Conservation (phyloP, 129 eudicot species). For the Ambrosia trifida region DNA sequence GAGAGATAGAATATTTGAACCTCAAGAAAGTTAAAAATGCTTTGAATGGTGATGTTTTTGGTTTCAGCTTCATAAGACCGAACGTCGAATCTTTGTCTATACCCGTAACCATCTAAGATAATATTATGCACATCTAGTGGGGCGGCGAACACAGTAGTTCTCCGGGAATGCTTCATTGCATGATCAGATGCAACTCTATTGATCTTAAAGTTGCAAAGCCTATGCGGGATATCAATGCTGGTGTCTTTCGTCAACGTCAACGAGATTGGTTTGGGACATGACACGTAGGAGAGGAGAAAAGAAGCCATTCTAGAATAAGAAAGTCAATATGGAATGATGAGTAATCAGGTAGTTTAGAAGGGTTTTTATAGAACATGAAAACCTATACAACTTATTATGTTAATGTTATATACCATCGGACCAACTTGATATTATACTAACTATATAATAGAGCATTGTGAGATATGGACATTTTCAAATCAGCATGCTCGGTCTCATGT, state of each 20-base stretch:
- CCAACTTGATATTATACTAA: too few relatives aligned
- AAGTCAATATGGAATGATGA: slow-evolving; percentile 27
- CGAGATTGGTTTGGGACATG: slow-evolving; percentile 23
- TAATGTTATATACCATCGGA: too few relatives aligned
- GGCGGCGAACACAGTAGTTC: slow-evolving; percentile 19
- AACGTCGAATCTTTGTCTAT: slow-evolving; percentile 59
- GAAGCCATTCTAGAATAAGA: slow-evolving; percentile 24
- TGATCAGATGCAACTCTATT: slow-evolving; percentile 26
- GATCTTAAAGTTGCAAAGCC: slow-evolving; percentile 24
- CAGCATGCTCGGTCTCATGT: too few relatives aligned
- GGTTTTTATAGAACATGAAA: slow-evolving; percentile 28
- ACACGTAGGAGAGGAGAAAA: slow-evolving; percentile 23
- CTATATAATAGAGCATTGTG: too few relatives aligned
- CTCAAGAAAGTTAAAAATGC: slow-evolving; percentile 65
- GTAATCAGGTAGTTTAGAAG: neutral
- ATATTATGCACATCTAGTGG: slow-evolving; percentile 49
- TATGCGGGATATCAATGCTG: neutral
- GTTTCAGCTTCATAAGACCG: slow-evolving; percentile 67
- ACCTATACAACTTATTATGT: too few relatives aligned
- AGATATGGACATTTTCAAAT: too few relatives aligned
- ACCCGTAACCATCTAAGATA: slow-evolving; percentile 55
- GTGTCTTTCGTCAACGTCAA: neutral
- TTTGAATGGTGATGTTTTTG: slow-evolving; percentile 63
- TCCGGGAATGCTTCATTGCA: slow-evolving; percentile 17
- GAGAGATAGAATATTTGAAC: slow-evolving; percentile 18